These are phyloP conservation scores for Fusarium siculi DNA, from an alignment of 2,329 filamentous ascomycete genomes.

Conservation along the genomic window DNA sequence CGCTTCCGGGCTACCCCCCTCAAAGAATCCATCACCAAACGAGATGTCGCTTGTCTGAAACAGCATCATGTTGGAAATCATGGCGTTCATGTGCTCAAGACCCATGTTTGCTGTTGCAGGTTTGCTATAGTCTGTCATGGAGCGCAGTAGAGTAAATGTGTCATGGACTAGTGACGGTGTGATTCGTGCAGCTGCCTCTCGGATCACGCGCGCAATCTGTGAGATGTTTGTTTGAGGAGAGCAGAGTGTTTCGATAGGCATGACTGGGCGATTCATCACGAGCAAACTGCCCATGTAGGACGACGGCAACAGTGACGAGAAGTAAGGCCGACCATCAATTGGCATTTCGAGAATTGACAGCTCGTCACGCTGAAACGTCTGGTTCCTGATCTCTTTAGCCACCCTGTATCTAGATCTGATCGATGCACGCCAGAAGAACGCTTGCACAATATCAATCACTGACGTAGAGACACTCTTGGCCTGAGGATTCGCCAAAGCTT, in stretches of 20 bases:
- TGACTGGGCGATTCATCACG: not conserved
- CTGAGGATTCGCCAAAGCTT: not conserved
- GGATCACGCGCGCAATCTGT: not conserved
- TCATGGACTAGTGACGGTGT: slow-evolving; percentile 3
- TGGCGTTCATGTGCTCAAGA: slow-evolving; percentile 7
- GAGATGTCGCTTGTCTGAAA: slow-evolving; percentile 9
- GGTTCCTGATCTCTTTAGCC: not conserved
- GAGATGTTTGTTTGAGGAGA: not conserved
- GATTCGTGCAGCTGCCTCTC: slow-evolving; percentile 1
- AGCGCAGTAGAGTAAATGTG: not conserved
- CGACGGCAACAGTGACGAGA: not conserved
- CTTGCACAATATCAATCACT: not conserved
- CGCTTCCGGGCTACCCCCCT: not conserved
- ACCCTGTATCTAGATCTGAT: slow-evolving; percentile 7
- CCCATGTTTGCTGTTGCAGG: slow-evolving; percentile 18
- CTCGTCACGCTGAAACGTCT: not conserved
- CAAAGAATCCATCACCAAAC: slow-evolving; percentile 4
- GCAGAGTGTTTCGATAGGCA: not conserved
- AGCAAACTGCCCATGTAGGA: slow-evolving; percentile 13
- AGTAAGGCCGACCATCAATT: slow-evolving; percentile 6
- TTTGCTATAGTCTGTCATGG: slow-evolving; percentile 12
- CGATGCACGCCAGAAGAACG: slow-evolving; percentile 11
- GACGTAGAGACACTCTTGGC: not conserved
- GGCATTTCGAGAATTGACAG: slow-evolving; percentile 16
- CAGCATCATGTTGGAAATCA: slow-evolving; percentile 13